Evolutionary conservation across 306 rosid species (phyloP).

Genomic region (Carpinus fangiana): DNA sequence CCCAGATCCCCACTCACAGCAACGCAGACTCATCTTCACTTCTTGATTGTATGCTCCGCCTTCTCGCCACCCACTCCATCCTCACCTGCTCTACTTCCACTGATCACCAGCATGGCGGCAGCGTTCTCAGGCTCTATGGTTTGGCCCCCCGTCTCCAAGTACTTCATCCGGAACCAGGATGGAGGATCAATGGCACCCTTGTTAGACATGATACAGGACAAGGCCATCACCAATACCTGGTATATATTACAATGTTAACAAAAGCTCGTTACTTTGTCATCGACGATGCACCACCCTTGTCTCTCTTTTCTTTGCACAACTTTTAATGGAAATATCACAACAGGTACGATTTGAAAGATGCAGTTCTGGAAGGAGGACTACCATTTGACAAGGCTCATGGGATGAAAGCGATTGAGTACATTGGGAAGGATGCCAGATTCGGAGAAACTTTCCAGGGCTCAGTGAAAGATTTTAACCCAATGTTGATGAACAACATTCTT

Average conservation of each 20-base stretch:
- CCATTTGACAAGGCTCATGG: conserved; percentile 27
- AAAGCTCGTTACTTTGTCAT: neutral
- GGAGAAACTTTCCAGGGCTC: conserved; percentile 12
- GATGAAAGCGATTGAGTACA: conserved; percentile 10
- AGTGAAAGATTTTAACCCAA: conserved; percentile 24
- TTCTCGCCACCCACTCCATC: conserved; percentile 16
- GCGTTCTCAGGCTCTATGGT: conserved; percentile 21
- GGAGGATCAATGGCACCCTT: conserved; percentile 13
- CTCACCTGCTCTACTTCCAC: conserved; percentile 22
- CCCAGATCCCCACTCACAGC: conserved; percentile 10
- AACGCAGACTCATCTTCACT: conserved; percentile 6
- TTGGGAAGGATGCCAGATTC: conserved; percentile 19
- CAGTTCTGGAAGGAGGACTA: conserved; percentile 28
- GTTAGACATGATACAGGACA: conserved; percentile 8
- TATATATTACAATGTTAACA: conserved; percentile 3
- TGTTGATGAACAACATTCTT: conserved; percentile 14
- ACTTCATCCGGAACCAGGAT: conserved; percentile 19
- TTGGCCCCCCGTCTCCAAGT: conserved; percentile 21
- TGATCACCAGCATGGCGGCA: neutral
- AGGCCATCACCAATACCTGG: conserved; percentile 19
- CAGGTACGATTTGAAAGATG: conserved; percentile 33
- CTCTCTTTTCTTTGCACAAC: neutral
- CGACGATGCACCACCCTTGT: neutral
- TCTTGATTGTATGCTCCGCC: conserved; percentile 28
- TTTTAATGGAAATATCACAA: neutral